These are phyloP conservation scores for Penicillium chermesinum DNA, from an alignment of 495 filamentous ascomycete species.

Conservation along the genomic window DNA sequence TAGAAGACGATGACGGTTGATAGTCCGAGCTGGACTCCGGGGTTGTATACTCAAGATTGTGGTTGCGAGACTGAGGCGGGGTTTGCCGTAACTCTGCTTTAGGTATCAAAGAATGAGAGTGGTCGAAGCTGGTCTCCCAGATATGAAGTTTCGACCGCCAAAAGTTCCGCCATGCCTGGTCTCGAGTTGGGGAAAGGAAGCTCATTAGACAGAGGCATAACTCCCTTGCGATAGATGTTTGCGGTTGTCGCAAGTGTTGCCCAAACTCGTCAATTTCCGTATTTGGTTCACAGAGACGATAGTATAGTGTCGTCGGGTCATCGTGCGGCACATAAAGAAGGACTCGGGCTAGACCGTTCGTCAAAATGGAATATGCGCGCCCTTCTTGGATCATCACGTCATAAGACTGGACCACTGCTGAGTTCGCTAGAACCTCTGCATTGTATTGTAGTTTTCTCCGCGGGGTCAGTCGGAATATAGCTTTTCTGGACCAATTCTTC, in stretches of 20 bases:
- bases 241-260: neutral
- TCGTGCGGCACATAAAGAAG: conserved; percentile 28
- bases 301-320: conserved; percentile 34
- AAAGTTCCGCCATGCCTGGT: conserved; percentile 29
- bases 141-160: conserved; percentile 10
- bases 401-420: conserved; percentile 21
- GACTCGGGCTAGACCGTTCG: conserved; percentile 24
- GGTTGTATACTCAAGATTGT: too few species aligned
- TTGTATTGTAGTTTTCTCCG: conserved; percentile 16
- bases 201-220: conserved; percentile 28
- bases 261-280: conserved; percentile 17
- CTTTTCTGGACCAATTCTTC: conserved; percentile 15
- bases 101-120: conserved; percentile 16
- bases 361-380: conserved; percentile 25
- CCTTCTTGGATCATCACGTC: conserved; percentile 29
- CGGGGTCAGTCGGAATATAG: conserved; percentile 10
- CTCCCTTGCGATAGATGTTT: conserved; percentile 16
- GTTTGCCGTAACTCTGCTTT: conserved; percentile 11
- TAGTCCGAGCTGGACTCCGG: conserved; percentile 15
- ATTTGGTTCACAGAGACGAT: conserved; percentile 31
- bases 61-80: too few species aligned
- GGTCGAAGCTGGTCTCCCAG: conserved; percentile 23
- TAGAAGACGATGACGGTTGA: conserved; percentile 13
- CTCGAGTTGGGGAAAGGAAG: conserved; percentile 14
- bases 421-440: conserved; percentile 13